A percentile compares a stretch with the other conserved stretches of the same genome.
Evolutionary conservation across 768 basidiomycete genomes (phyloP).

Genomic region (Amanita molliuscula): DNA sequence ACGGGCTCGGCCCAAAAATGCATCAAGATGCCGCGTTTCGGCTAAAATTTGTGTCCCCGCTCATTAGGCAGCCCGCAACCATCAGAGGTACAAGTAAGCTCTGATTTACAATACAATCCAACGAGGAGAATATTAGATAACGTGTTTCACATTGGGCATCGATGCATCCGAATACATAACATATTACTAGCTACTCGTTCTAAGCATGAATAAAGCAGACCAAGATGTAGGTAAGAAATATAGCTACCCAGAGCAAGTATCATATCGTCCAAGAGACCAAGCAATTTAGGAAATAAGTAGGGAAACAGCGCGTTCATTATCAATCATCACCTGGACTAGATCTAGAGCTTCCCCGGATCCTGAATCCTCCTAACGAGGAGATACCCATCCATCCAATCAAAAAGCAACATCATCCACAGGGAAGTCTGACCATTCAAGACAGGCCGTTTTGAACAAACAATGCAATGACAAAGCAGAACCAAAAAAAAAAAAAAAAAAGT

Average conservation of each 20-base stretch:
- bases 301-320: neutral
- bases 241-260: neutral
- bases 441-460: neutral
- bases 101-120: too few species aligned
- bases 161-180: neutral
- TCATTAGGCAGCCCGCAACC: too few species aligned
- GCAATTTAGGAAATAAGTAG: slow-evolving; percentile 3
- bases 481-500: too few species aligned
- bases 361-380: slow-evolving; percentile 6
- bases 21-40: too few species aligned
- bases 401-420: neutral
- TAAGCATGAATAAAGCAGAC: neutral
- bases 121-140: too few species aligned
- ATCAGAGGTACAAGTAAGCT: too few species aligned
- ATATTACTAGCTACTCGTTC: neutral
- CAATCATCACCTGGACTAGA: neutral
- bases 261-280: neutral
- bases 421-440: neutral
- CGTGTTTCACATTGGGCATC: too few species aligned
- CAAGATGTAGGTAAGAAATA: neutral
- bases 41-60: too few species aligned
- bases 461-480: neutral
- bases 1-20: too few species aligned
- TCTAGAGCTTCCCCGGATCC: slow-evolving; percentile 2
- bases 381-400: neutral